Evolutionary conservation across 1,284 basidiomycete species (phyloP).

Genomic region (Lignosus rhinocerotis): DNA sequence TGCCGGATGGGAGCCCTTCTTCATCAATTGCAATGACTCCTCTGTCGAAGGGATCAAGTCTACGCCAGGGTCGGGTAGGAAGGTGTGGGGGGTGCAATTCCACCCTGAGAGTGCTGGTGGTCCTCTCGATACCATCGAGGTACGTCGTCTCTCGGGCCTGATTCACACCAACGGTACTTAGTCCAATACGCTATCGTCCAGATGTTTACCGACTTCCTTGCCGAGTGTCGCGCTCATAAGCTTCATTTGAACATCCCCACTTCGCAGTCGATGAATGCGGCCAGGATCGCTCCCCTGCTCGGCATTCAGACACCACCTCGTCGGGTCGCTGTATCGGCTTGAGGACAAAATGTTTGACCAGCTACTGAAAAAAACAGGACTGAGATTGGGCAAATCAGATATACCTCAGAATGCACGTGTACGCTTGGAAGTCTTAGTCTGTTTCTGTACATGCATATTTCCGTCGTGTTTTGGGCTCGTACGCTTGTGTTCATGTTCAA

Average conservation of each 20-base stretch:
- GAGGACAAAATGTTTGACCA: neutral
- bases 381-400: no score
- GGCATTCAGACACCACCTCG: constrained; percentile 20
- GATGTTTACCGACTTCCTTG: constrained; percentile 93
- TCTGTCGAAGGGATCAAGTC: constrained; percentile 98
- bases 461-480: no score
- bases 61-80: constrained; percentile 81
- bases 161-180: neutral
- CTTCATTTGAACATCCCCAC: constrained; percentile 30
- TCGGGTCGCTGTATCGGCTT: constrained; percentile 34
- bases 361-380: no score
- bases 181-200: constrained; percentile 30
- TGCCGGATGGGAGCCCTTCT: constrained; percentile 93
- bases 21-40: constrained; percentile 97
- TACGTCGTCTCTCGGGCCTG: constrained; percentile 31
- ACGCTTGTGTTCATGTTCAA: no score
- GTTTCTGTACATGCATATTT: no score
- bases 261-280: constrained; percentile 27
- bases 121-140: constrained; percentile 91
- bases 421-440: no score
- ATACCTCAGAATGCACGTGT: no score
- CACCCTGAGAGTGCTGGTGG: constrained; percentile 94
- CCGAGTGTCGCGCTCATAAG: constrained; percentile 69
- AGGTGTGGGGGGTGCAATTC: constrained; percentile 96
- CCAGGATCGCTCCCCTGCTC: constrained; percentile 22